phyloP scores from a whole-genome alignment of 2,329 filamentous ascomycete genomes.

The Amphichorda felina region DNA sequence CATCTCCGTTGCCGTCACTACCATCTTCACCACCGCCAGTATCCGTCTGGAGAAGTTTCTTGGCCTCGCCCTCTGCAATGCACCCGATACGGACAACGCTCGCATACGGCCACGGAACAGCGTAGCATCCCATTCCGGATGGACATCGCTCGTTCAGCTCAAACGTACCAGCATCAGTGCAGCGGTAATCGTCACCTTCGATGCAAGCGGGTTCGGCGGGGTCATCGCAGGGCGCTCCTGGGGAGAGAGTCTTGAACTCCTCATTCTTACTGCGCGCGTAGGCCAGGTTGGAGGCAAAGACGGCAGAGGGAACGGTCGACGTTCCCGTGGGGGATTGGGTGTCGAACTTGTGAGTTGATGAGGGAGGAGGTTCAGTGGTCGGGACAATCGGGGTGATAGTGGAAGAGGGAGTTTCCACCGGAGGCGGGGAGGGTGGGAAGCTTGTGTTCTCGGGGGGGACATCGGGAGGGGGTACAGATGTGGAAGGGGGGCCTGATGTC shows the following conservation, averaged over 20 bases:
- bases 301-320: conserved; percentile 25
- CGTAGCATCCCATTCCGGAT: conserved; percentile 31
- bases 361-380: background rate
- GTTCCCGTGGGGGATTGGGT: conserved; percentile 32
- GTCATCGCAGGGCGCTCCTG: conserved; percentile 30
- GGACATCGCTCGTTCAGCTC: conserved; percentile 22
- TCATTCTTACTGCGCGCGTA: conserved; percentile 33
- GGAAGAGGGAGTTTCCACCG: background rate
- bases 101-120: conserved; percentile 38
- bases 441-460: background rate
- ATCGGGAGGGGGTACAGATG: background rate
- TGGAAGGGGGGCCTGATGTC: background rate
- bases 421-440: background rate
- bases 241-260: conserved; percentile 29
- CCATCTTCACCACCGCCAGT: conserved; percentile 4
- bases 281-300: conserved; percentile 32
- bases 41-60: conserved; percentile 25
- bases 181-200: conserved; percentile 33
- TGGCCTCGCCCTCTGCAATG: conserved; percentile 24
- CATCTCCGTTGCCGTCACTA: conserved; percentile 5
- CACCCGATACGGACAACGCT: conserved; percentile 38
- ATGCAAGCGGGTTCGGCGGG: conserved; percentile 39
- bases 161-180: conserved; percentile 27
- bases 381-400: background rate
- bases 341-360: conserved; percentile 11